Base-by-base conservation (phyloP, 1,284 basidiomycete genomes). In the Fistulina hepatica region DNA sequence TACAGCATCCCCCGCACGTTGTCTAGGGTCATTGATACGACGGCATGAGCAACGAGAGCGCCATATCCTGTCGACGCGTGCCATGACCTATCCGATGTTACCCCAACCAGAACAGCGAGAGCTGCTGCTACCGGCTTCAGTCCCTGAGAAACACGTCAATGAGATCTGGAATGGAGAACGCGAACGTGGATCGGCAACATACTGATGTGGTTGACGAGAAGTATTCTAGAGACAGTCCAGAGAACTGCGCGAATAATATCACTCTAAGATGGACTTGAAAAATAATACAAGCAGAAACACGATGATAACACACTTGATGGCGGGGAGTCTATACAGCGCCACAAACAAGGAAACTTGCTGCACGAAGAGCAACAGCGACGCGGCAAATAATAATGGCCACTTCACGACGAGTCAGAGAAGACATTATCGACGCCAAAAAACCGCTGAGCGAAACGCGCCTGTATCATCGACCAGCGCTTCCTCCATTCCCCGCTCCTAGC, bases 371-470 rank as follows among this genome's bases (percentile, higher is more conserved):
- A 82, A 50, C 34, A 83, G 51, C 0, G 81, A 81, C 15, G 77
- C 69, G 50, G 75, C 69, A 3, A 67, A 79, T 6, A 83, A 55
- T 11, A 73, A 71, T 11, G 78, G 66, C 77, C 79, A 82, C 82
- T 85, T 32, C 24, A 21, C 28, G 31, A 44, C 32, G 27, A 12
- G 27, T 30, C 27, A 30, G 27, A 42, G 13, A 17, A 40, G 35
- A 22, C 42, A 21, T 42, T 22, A n/a, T n/a, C n/a, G n/a, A n/a
- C n/a, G n/a, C n/a, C n/a, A 52, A 36, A 49, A 43, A 38, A 67
- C 48, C 6, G 60, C 59, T 21, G 61, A 52, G 9, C 35, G 27
- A 12, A 31, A 45, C 69, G 33, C 50, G 80, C 80, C 65, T 83
- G 78, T 23, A 80, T 65, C n/a, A n/a, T 30, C 21, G 61, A 59